A percentile compares a stretch with the other conserved stretches of the same genome.
Conservation (phyloP, 495 filamentous ascomycete species). For the Lophium mytilinum region DNA sequence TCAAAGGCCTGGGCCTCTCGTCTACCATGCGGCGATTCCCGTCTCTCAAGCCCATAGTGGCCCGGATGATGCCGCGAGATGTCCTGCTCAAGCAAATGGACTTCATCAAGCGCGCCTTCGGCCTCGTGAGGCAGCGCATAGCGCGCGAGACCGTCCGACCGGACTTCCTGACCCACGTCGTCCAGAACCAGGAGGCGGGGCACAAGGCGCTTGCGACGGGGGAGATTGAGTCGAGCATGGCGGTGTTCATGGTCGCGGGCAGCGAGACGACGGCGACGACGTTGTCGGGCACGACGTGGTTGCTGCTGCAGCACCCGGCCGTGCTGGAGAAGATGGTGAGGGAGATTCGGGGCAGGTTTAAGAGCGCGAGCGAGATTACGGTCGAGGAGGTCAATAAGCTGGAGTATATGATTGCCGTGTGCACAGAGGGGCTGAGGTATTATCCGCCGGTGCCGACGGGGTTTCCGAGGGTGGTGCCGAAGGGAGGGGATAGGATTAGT, state of each 20-base stretch:
- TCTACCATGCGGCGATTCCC: conserved; percentile 7
- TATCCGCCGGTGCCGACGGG: conserved; percentile 25
- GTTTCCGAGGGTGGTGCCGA: conserved; percentile 22
- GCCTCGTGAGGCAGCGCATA: conserved; percentile 11
- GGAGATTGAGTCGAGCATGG: conserved; percentile 38
- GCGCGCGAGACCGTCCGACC: conserved; percentile 10
- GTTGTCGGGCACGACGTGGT: conserved; percentile 42
- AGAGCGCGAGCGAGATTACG: conserved; percentile 36
- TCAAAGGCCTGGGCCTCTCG: conserved; percentile 9
- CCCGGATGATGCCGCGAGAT: conserved; percentile 1
- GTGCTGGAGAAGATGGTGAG: conserved; percentile 31
- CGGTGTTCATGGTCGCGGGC: conserved; percentile 42
- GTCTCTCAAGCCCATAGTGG: conserved; percentile 1
- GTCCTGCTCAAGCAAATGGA: conserved; percentile 2
- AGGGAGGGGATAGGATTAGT: conserved; percentile 22
- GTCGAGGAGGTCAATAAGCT: conserved; percentile 34
- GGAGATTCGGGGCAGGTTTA: conserved; percentile 44
- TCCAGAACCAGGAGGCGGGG: conserved; percentile 21
- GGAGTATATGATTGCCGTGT: conserved; percentile 21
- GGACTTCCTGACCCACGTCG: conserved; percentile 35
- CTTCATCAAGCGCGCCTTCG: conserved; percentile 1
- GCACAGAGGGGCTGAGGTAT: conserved; percentile 26
- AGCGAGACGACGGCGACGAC: conserved; percentile 51
- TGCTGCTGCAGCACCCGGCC: conserved; percentile 39
- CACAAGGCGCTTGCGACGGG: conserved; percentile 28